Base-by-base conservation (phyloP, 2,329 filamentous ascomycete genomes). In the Fusarium verticillioides region DNA sequence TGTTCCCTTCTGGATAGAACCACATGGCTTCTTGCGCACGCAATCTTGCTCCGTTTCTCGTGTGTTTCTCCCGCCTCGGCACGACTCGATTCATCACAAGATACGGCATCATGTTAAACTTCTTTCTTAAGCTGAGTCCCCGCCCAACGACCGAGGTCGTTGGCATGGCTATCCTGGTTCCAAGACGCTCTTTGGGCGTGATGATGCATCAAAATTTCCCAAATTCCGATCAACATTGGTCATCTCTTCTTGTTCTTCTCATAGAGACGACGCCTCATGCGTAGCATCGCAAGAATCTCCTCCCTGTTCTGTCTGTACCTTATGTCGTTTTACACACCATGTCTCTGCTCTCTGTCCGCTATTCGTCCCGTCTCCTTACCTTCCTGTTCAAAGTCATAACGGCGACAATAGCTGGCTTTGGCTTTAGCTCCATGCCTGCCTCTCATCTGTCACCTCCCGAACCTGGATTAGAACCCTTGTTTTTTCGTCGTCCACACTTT, bases 251-350 rank as follows among this genome's bases (percentile, higher is more conserved):
- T 44, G 30, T 62, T 34, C n/a, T 28, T 42, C 53, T 44, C 19
- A 39, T 44, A 58, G 37, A 74, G 32, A 57, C 26, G 57, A 60
- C 60, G 53, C 49, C 60, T 62, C 60, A 63, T 69, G 43, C 66
- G 62, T 50, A 63, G 60, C 60, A 64, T 68, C 60, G 64, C 66
- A 66, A 61, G 58, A 72, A 44, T 68, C 49, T 56, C 37, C 53
- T 59, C 62, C 30, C 49, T 49, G 54, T 30, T 53, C 36, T 37
- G 36, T 37, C 61, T 72, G 72, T 71, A 52, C 69, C 66, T 69
- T 63, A 66, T 75, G 68, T 71, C 75, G 75, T 78, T 77, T 77
- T 78, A 78, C 75, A 73, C 75, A 78, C 75, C 75, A 70, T 77
- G 75, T 77, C 75, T 77, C 72, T 77, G 69, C 43, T 58, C 21